These are phyloP conservation scores for Suhomyces faveliae DNA, from an alignment of 805 yeast species.

Conservation along the genomic window DNA sequence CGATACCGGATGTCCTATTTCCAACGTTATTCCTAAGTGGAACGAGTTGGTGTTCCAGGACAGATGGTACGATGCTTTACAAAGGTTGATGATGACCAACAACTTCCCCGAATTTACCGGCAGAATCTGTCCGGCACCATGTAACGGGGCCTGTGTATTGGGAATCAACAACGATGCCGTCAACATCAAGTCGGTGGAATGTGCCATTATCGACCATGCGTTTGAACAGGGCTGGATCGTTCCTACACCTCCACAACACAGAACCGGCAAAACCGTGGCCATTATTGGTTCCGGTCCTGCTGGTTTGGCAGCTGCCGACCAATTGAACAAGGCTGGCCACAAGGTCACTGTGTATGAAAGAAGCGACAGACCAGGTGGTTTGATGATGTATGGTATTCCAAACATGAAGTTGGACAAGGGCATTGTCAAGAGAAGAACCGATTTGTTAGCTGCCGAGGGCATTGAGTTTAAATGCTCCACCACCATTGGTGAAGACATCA, in stretches of 20 bases:
- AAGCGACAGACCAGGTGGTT: constrained; percentile 93
- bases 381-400: constrained; percentile 98
- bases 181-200: constrained; percentile 93
- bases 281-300: constrained; percentile 96
- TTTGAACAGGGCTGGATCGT: constrained; percentile 95
- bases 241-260: constrained; percentile 71
- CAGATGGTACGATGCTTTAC: constrained; percentile 92
- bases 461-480: constrained; percentile 72
- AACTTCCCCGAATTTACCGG: constrained; percentile 99
- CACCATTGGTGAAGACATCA: constrained; percentile 80
- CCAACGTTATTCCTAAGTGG: constrained; percentile 97
- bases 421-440: constrained; percentile 89
- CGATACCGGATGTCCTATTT: constrained; percentile 97
- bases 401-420: constrained; percentile 96
- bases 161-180: constrained; percentile 95
- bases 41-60: constrained; percentile 93
- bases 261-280: constrained; percentile 86
- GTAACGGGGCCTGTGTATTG: constrained; percentile 92
- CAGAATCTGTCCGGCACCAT: constrained; percentile 98
- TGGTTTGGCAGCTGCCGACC: constrained; percentile 96
- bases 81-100: constrained; percentile 90
- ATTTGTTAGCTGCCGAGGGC: constrained; percentile 88
- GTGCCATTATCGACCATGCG: constrained; percentile 94
- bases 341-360: constrained; percentile 88
- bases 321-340: constrained; percentile 95